Evolutionary conservation across 75 land plant species (phyloP), one percentile per base, ranked within the genome.

Genomic region (Pinus tabuliformis): DNA sequence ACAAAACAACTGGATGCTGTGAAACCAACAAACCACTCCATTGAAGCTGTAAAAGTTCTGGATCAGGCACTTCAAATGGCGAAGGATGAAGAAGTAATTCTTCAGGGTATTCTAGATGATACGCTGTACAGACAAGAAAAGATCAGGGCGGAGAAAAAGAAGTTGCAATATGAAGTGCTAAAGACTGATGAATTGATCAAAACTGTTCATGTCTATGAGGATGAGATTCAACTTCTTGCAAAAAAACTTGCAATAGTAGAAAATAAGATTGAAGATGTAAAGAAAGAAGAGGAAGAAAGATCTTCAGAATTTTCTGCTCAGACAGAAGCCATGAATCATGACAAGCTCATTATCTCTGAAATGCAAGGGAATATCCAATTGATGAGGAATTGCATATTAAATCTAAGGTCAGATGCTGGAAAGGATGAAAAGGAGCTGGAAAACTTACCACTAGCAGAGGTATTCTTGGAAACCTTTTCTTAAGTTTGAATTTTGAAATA

Each of bases 251-350:
- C 8, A 5, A 13, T 6, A 11, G 56, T 63, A 17, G 71, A 80
- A 63, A 49, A 45, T 24, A 37, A 28, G 22, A 76, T 79, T 30
- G 78, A 79, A 59, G 78, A 75, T 16, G 21, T 26, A 16, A 62
- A 22, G 37, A 39, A 49, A 39, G 68, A 73, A 75, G 59, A 73
- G 26, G 42, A 39, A 57, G 28, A 36, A 0, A 54, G 49, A 22
- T 57, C 2, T 15, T 52, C 42, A 58, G 59, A 54, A 49, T 57
- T 20, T 30, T 39, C 28, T 76, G 49, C 36, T 22, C 79, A 75
- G 59, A 58, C 76, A 58, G 81, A 74, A 78, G 80, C 62, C 7
- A 52, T 78, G 59, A 33, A 73, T 73, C 15, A 6, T 22, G 76
- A 73, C 60, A 56, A 59, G 6, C 21, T 58, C 7, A 14, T n/a